Base-by-base conservation (phyloP, 2,329 filamentous ascomycete genomes). In the Scedosporium dehoogii region DNA sequence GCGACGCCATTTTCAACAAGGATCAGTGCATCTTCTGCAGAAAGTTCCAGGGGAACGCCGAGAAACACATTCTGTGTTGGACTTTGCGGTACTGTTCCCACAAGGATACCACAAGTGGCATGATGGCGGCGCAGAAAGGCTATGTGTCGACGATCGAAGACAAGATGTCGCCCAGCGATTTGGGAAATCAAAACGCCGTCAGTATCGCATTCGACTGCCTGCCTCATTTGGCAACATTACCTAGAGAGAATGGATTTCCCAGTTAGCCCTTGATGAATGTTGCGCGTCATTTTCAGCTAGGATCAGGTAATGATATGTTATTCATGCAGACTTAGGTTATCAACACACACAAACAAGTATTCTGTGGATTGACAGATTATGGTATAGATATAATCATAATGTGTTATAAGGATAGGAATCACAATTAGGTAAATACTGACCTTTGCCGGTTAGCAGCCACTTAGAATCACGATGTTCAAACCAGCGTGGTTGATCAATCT, bases 1-100 rank as follows among this genome's bases (percentile, higher is more conserved):
- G 86, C 93, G 68, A 86, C 84, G 64, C 84, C 85, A 68, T 87
- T 88, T 67, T 91, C 87, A 63, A 96, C 86, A 29, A 99, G 81
- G 61, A 94, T 76, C 66, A 86, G 83, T 3, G 88, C 92, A 78
- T 99, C 94, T 76, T 97, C 94, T 1, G 91, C 88, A 78, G 94
- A 90, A 55, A 99, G 80, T 78, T 97, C 89, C 27, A 97, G 77
- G 2, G 94, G 94, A 59, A 97, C 77, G 56, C 92, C 91, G 63
- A 93, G 83, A 72, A 97, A 97, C 63, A 96, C 84, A 76, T 96
- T 97, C 75, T 99, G 94, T 68, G 96, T 93, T 5, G 92, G 92
- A 63, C 91, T 88, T 75, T 97, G 92, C 1, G 94, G 93, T 33
- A 96, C 85, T 6, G 90, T 92, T 63, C 94, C 94, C 64, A 90